These are phyloP conservation scores for Phytophthora brassicae DNA, from an alignment of 352 stramenopile species.

Conservation along the genomic window DNA sequence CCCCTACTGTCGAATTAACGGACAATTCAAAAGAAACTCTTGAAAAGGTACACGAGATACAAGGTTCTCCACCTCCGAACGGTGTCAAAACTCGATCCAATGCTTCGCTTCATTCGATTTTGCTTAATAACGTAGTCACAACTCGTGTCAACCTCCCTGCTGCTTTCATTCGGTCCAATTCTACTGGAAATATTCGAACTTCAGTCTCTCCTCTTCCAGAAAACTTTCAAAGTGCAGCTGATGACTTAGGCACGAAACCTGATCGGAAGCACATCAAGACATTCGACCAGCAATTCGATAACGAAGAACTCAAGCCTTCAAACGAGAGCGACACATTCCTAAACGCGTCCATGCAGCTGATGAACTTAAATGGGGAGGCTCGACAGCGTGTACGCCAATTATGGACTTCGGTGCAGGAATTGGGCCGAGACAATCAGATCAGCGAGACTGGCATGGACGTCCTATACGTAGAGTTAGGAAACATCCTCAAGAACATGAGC, in stretches of 20 bases:
- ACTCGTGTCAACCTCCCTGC: conserved; percentile 1
- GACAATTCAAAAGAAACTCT: neutral
- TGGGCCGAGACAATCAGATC: conserved; percentile 56
- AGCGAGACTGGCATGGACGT: conserved; percentile 46
- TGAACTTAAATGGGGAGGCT: conserved; percentile 64
- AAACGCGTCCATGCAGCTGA: conserved; percentile 61
- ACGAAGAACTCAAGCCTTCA: neutral
- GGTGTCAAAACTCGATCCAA: neutral
- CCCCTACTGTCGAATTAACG: conserved; percentile 2
- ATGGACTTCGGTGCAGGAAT: conserved; percentile 59
- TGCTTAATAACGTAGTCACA: neutral
- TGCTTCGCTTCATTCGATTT: neutral
- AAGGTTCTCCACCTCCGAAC: neutral
- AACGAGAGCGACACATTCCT: conserved; percentile 46
- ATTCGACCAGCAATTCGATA: neutral
- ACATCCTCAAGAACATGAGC: conserved; percentile 58
- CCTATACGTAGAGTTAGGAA: conserved; percentile 54
- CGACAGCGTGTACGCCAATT: conserved; percentile 61
- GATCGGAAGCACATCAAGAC: neutral
- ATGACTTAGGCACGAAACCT: neutral
- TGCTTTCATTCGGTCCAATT: conserved; percentile 36
- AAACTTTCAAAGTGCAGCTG: neutral
- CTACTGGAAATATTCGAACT: conserved; percentile 27
- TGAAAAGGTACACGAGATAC: too few relatives aligned
- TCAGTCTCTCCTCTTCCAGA: conserved; percentile 20